A percentile compares a stretch with the other conserved stretches of the same genome.
These are phyloP conservation scores for Neurospora sp. DNA, from an alignment of 495 filamentous ascomycete species.

Conservation along the genomic window DNA sequence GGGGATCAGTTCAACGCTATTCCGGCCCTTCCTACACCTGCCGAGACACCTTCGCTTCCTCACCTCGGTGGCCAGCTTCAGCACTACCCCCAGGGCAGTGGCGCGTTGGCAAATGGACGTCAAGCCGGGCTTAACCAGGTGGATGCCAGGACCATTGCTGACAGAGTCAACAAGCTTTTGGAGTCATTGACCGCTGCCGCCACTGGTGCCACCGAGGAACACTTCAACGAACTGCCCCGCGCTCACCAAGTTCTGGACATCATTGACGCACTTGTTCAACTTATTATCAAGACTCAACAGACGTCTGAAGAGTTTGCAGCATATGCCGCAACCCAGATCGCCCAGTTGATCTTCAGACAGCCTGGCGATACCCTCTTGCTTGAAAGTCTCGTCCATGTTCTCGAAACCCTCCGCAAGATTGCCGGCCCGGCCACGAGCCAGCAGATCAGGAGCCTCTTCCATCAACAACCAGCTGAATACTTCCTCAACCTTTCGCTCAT, in stretches of 20 bases:
- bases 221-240: constrained; percentile 56
- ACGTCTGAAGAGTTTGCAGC: constrained; percentile 57
- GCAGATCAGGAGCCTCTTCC: constrained; percentile 55
- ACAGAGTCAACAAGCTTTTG: constrained; percentile 60
- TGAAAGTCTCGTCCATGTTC: constrained; percentile 72
- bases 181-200: constrained; percentile 56
- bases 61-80: constrained; percentile 52
- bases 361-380: constrained; percentile 53
- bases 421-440: constrained; percentile 62
- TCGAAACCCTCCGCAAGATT: constrained; percentile 71
- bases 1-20: constrained; percentile 73
- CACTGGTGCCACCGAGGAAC: constrained; percentile 55
- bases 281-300: constrained; percentile 45
- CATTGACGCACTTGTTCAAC: constrained; percentile 43
- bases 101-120: constrained; percentile 36
- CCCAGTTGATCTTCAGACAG: constrained; percentile 51
- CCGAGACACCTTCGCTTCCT: constrained; percentile 68
- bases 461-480: constrained; percentile 55
- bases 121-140: constrained; percentile 52
- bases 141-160: constrained; percentile 50
- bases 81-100: constrained; percentile 47
- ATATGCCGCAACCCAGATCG: constrained; percentile 59
- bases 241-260: constrained; percentile 54
- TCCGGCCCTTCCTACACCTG: constrained; percentile 66
- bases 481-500: constrained; percentile 73